Evolutionary conservation across 768 basidiomycete species (phyloP).

Genomic region (Podaxis sp.): DNA sequence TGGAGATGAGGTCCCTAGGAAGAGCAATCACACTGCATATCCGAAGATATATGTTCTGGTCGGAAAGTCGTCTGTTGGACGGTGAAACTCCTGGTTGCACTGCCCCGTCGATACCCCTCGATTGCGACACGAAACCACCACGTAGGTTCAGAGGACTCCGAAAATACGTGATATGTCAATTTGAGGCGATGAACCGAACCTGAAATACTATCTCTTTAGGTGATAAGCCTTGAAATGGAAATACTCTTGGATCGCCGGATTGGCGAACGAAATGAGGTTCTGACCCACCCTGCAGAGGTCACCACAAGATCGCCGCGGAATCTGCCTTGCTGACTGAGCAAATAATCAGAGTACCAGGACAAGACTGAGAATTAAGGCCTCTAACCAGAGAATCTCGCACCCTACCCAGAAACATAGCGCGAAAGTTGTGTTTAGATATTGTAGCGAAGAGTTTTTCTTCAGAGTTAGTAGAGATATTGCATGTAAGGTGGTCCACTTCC

Average conservation of each 20-base stretch:
- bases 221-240: not conserved
- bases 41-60: not conserved
- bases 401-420: no score
- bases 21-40: not conserved
- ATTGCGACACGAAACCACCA: not conserved
- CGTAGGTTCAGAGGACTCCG: not conserved
- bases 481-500: not conserved
- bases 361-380: not conserved
- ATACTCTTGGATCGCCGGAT: not conserved
- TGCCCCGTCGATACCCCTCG: not conserved
- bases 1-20: not conserved
- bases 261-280: not conserved
- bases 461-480: not conserved
- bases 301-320: not conserved
- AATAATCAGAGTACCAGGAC: not conserved
- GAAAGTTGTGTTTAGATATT: no score
- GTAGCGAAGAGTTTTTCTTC: not conserved
- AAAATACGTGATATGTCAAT: not conserved
- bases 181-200: conserved; percentile 1
- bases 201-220: not conserved
- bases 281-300: not conserved
- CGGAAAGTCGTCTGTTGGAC: not conserved
- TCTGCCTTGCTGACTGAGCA: not conserved
- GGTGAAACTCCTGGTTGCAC: conserved; percentile 1
- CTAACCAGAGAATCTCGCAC: no score